Base-by-base conservation (phyloP, 805 yeast species). In the Kazachstania martiniae region DNA sequence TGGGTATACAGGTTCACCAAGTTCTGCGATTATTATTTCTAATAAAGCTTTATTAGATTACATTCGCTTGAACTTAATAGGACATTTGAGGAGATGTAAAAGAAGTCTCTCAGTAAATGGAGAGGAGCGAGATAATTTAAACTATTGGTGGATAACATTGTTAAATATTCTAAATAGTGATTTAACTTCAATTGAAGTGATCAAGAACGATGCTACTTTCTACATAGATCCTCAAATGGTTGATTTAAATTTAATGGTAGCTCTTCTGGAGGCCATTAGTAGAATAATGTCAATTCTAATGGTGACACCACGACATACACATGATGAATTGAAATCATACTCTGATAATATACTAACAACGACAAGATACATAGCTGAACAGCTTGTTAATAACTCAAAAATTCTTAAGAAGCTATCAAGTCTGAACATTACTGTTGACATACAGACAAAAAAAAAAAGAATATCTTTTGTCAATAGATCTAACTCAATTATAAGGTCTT, bases 91-190 rank as follows among this genome's bases (percentile, higher is more conserved):
- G n/a, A n/a, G n/a, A n/a, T n/a, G n/a, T n/a, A n/a, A n/a, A n/a
- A n/a, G n/a, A n/a, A n/a, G n/a, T n/a, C n/a, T n/a, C n/a, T n/a
- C n/a, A n/a, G n/a, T n/a, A n/a, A n/a, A n/a, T n/a, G n/a, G n/a
- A n/a, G n/a, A n/a, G n/a, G n/a, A n/a, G n/a, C n/a, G n/a, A n/a
- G n/a, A 47, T 21, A 42, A 43, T 5, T 34, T 53, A 16, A 36
- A 38, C 5, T 59, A 54, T 30, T 56, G 61, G 61, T 56, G 61
- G 61, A 40, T 47, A 1, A 41, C 52, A 2, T 30, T 52, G 12
- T 30, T 54, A 27, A 49, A 51, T 29, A 44, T 44, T 28, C 34
- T 52, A 12, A 44, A 38, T 12, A 42, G 42, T 26, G 48, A 51
- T 33, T 31, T 14, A 3, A 10, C 17, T 15, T 14, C 25, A 4